phyloP scores from a whole-genome alignment of 169 alveolate species.

The Neospora caninum region DNA sequence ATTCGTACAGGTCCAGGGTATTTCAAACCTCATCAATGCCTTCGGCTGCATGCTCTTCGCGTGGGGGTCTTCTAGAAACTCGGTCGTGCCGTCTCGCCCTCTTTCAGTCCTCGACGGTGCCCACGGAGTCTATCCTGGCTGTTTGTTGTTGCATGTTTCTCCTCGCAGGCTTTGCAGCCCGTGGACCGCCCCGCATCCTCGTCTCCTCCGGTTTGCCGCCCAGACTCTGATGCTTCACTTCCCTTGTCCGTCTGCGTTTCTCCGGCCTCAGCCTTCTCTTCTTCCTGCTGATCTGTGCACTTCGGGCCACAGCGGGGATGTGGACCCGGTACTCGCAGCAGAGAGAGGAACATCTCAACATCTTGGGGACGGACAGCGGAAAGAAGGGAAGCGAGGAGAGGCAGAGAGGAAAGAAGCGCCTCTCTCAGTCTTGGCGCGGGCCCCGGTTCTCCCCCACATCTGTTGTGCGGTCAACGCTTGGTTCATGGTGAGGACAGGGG shows the following conservation, averaged over 20 bases:
- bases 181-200: neutral
- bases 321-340: neutral
- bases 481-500: slow-evolving; percentile 2
- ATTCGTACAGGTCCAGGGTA: too few relatives aligned
- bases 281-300: neutral
- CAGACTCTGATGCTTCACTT: neutral
- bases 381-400: neutral
- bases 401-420: neutral
- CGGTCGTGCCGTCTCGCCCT: too few relatives aligned
- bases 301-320: neutral
- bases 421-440: neutral
- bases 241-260: neutral
- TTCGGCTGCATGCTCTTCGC: too few relatives aligned
- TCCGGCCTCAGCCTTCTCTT: neutral
- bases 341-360: neutral
- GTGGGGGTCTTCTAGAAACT: too few relatives aligned
- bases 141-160: neutral
- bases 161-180: neutral
- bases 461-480: neutral
- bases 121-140: neutral
- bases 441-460: neutral
- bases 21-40: too few relatives aligned
- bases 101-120: too few relatives aligned
- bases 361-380: neutral
- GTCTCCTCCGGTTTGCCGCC: slow-evolving; percentile 38